Evolutionary conservation across 495 filamentous ascomycete species (phyloP).

Genomic region (Penicillium salamii): DNA sequence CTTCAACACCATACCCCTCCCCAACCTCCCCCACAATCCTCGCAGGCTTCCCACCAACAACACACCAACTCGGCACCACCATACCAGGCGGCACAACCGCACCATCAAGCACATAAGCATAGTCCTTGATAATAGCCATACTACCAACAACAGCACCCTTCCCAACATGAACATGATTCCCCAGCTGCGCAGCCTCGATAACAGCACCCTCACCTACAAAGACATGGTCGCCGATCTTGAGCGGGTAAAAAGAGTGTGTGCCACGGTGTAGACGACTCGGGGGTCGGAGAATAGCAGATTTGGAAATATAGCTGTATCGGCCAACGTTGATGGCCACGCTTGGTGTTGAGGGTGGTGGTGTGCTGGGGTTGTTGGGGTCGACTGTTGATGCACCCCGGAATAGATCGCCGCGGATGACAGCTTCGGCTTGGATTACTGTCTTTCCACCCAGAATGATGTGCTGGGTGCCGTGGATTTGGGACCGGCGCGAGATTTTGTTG

Average conservation of each 20-base stretch:
- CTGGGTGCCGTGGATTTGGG: constrained; percentile 85
- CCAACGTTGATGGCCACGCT: constrained; percentile 73
- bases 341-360: constrained; percentile 25
- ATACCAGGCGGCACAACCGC: constrained; percentile 80
- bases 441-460: constrained; percentile 97
- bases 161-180: constrained; percentile 81
- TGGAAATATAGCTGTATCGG: constrained; percentile 80
- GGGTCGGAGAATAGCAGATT: constrained; percentile 69
- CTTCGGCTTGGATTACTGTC: constrained; percentile 88
- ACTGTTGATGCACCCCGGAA: constrained; percentile 47
- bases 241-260: constrained; percentile 66
- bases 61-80: constrained; percentile 84
- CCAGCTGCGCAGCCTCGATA: constrained; percentile 74
- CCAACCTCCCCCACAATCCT: constrained; percentile 81
- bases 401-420: constrained; percentile 89
- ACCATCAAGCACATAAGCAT: constrained; percentile 77
- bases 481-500: constrained; percentile 94
- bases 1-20: constrained; percentile 68
- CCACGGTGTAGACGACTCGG: constrained; percentile 66
- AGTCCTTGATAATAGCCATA: constrained; percentile 89
- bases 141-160: constrained; percentile 69
- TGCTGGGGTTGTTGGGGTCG: constrained; percentile 14
- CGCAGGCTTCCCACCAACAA: constrained; percentile 80
- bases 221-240: constrained; percentile 90
- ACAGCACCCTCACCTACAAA: constrained; percentile 74